phyloP scores from a whole-genome alignment of 225 moss, liverwort and hornwort genomes.

The Marchantia polymorpha region DNA sequence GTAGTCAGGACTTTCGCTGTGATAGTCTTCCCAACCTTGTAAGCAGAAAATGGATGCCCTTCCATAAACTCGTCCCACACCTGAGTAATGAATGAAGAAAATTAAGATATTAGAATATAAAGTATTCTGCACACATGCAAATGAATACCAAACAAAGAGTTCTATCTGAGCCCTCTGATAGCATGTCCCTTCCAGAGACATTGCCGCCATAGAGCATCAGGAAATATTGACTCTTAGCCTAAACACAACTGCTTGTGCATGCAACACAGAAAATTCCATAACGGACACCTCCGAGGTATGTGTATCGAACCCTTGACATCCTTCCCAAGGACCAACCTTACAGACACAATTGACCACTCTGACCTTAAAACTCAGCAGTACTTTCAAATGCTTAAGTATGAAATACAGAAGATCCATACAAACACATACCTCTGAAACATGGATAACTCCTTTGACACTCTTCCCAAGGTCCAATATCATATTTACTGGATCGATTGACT shows the following conservation, averaged over 20 bases:
- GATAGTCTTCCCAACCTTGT: constrained; percentile 65
- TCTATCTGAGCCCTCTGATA: background rate
- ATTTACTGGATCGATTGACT: constrained; percentile 53
- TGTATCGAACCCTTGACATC: too few species aligned
- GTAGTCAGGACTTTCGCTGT: constrained; percentile 64
- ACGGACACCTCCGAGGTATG: too few species aligned
- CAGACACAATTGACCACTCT: too few species aligned
- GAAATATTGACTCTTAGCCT: background rate
- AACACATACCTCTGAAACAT: constrained; percentile 71
- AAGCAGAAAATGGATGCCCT: constrained; percentile 64
- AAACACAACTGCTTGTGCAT: background rate
- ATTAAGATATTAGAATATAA: background rate
- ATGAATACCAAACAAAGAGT: too few species aligned
- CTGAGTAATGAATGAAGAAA: constrained; percentile 33
- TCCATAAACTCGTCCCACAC: constrained; percentile 69
- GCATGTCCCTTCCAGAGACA: background rate
- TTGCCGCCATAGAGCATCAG: background rate
- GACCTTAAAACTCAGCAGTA: too few species aligned
- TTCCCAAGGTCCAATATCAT: constrained; percentile 53
- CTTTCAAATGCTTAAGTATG: background rate
- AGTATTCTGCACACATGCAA: too few species aligned
- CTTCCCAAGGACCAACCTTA: too few species aligned
- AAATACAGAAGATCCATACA: background rate
- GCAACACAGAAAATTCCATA: background rate
- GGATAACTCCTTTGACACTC: constrained; percentile 58